Evolutionary conservation across 805 yeast species (phyloP).

Genomic region (Hanseniaspora clermontiae): DNA sequence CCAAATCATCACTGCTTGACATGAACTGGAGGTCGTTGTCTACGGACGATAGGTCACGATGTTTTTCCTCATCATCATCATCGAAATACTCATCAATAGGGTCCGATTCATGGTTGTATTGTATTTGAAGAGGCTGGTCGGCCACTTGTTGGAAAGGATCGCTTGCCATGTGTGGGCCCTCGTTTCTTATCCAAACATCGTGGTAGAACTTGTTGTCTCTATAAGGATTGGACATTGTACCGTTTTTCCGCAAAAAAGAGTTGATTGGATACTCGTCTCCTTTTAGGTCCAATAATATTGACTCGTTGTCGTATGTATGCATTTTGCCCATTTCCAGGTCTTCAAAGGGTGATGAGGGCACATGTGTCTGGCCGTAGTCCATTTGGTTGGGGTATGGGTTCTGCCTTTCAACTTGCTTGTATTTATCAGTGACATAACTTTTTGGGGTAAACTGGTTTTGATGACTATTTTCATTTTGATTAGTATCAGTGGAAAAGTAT

Average conservation of each 20-base stretch:
- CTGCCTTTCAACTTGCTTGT: not conserved
- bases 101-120: not conserved
- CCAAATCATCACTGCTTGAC: not conserved
- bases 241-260: constrained; percentile 26
- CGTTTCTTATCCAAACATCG: constrained; percentile 13
- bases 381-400: not conserved
- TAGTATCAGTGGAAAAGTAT: not conserved
- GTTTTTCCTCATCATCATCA: constrained; percentile 2
- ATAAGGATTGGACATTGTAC: constrained; percentile 29
- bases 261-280: constrained; percentile 29
- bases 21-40: not conserved
- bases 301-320: not conserved
- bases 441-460: not conserved
- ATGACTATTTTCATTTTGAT: not conserved
- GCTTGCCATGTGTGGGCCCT: not conserved
- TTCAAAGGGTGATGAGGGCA: constrained; percentile 6
- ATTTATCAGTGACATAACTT: not conserved
- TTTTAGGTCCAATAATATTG: constrained; percentile 20
- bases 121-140: not conserved
- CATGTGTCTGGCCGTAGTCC: constrained; percentile 12
- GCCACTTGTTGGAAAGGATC: constrained; percentile 4
- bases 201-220: constrained; percentile 13
- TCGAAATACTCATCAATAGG: not conserved
- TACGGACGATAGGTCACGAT: not conserved
- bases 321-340: constrained; percentile 10